These are phyloP conservation scores for Fusarium sp. DNA, from an alignment of 2,329 filamentous ascomycete genomes.

Conservation along the genomic window DNA sequence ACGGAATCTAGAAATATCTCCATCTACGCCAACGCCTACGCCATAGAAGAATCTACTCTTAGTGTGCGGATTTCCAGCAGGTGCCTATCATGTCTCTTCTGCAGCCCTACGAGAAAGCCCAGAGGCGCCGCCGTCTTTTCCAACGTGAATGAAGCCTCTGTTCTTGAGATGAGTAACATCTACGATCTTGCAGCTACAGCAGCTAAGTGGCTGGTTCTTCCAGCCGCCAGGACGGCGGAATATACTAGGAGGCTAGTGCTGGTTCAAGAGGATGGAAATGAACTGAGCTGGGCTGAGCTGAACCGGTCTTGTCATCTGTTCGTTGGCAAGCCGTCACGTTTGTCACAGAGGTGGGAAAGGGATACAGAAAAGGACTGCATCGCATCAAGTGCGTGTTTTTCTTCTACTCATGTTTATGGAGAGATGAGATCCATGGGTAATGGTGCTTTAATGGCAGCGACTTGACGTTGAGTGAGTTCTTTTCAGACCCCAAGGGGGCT, in stretches of 20 bases:
- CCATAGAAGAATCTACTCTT: slow-evolving; percentile 1
- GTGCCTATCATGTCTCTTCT: slow-evolving; percentile 23
- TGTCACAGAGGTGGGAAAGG: not conserved
- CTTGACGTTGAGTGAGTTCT: slow-evolving; percentile 1
- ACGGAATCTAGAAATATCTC: slow-evolving; percentile 13
- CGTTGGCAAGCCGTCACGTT: not conserved
- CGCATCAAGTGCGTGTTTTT: slow-evolving; percentile 6
- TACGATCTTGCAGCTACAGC: slow-evolving; percentile 8
- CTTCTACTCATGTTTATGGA: slow-evolving; percentile 22
- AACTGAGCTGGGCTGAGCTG: slow-evolving; percentile 7
- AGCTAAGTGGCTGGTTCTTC: slow-evolving; percentile 18
- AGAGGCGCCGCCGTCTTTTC: slow-evolving; percentile 11
- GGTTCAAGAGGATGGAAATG: slow-evolving; percentile 18
- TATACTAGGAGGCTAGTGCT: slow-evolving; percentile 17
- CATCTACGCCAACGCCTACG: not conserved
- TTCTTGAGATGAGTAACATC: slow-evolving; percentile 3
- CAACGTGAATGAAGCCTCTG: slow-evolving; percentile 24
- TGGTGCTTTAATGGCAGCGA: not conserved
- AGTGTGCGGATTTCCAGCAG: not conserved
- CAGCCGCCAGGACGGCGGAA: slow-evolving; percentile 28
- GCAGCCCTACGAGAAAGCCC: slow-evolving; percentile 17
- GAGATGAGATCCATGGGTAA: slow-evolving; percentile 11
- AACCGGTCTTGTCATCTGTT: slow-evolving; percentile 9
- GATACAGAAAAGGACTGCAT: not conserved
- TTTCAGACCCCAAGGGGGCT: slow-evolving; percentile 10